A percentile compares a stretch with the other conserved stretches of the same genome.
These are phyloP conservation scores for Diutina sp. DNA, from an alignment of 1,139 yeast species.

Conservation along the genomic window DNA sequence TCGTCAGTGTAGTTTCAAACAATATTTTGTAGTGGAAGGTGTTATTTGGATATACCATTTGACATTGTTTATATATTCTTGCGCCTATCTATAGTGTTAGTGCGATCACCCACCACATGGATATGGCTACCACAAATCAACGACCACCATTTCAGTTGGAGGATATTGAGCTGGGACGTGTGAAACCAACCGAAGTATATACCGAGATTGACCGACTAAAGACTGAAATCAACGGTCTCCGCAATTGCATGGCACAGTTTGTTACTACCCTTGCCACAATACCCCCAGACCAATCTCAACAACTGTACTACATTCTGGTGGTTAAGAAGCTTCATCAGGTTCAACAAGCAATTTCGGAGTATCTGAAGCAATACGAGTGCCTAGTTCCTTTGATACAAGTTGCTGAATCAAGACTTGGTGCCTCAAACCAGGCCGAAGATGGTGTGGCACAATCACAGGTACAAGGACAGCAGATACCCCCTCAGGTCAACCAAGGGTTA, in stretches of 20 bases:
- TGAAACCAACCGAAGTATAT: constrained; percentile 24
- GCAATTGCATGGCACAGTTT: constrained; percentile 32
- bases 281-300: constrained; percentile 22
- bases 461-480: background rate
- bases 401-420: background rate
- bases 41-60: too few species aligned
- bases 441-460: background rate
- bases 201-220: constrained; percentile 29
- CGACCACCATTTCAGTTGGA: constrained; percentile 23
- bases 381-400: background rate
- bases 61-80: too few species aligned
- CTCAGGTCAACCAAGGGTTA: background rate
- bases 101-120: background rate
- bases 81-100: background rate
- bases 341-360: background rate
- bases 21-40: too few species aligned
- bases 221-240: constrained; percentile 27
- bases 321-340: background rate
- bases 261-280: constrained; percentile 26
- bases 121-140: background rate
- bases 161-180: constrained; percentile 31
- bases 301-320: constrained; percentile 17
- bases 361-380: background rate
- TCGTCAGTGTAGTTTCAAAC: too few species aligned
- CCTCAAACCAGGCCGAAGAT: background rate